Base-by-base conservation (phyloP, 345 rosid genomes). In the Corymbia maculata region DNA sequence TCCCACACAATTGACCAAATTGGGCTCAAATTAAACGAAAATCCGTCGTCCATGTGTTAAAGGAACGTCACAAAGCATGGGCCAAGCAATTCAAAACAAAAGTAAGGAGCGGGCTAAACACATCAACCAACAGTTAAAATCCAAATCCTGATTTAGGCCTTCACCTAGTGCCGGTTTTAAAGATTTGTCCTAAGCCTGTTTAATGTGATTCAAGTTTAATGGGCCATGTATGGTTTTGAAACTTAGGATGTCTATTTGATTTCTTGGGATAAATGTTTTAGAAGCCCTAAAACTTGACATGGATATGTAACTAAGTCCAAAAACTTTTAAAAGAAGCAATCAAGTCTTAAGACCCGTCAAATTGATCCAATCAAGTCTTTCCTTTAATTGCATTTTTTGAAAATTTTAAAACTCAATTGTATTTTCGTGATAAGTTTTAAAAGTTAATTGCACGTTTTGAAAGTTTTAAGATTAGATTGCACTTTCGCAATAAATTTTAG, bases 381-480 rank as follows among this genome's bases (percentile, higher is more conserved):
- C 11, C 4, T 26, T 61, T 3, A 2, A 2, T 61, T 12, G 4
- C 28, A 28, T 6, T 12, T 59, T 50, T 26, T 26, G 4, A 59
- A 59, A 26, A 0, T 59, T 59, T 26, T 59, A 26, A 0, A 6
- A 59, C 4, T 59, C 0, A 11, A 59, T 59, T 26, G 0, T 0
- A 59, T 0, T 59, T 26, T 59, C 3, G 28, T 59, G 0, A 59
- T 12, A 26, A 11, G 2, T 59, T 59, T 5, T 59, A 5, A 4
- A 3, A 59, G 1, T 59, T 59, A 1, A 59, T 26, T 26, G 15
- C 12, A 26, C 7, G 10, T 59, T 26, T 59, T 59, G 0, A 59
- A 59, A 2, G 8, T 28, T 28, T 28, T 26, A 26, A 1, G 6
- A 28, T 2, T 5, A 2, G 0, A 59, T 59, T 5, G 15, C 2